Evolutionary conservation across 2,329 filamentous ascomycete species (phyloP), one percentile per base, ranked within the genome.

Genomic region (Mycosphaerella sp.): DNA sequence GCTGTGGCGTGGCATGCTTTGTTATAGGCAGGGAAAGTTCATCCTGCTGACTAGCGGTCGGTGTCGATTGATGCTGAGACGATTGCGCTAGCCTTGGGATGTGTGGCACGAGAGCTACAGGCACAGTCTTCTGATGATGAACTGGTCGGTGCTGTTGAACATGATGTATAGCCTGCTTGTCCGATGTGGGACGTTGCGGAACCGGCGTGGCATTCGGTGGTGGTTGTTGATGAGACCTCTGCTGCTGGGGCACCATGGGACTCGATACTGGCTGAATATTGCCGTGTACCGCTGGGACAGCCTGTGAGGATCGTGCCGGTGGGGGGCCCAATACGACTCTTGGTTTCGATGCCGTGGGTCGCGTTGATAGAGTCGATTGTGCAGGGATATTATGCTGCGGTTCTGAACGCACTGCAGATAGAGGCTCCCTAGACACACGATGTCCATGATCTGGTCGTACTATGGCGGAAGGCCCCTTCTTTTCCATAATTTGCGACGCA

Each of bases 1-100:
- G 44, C 21, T 54, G 56, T 12, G 51, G 47, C 30, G 41, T 46
- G 49, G 37, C 28, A 34, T 52, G 52, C 43, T 54, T 54, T 3
- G 52, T 50, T 17, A 54, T 36, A 5, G 42, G 47, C 30, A 51
- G 40, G 13, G 42, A 17, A 17, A 53, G 37, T 42, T 46, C 52
- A 34, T 54, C 46, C 41, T 53, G 53, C 27, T 49, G 43, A n/a
- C 35, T 41, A 10, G 46, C 36, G n/a, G 37, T 49, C 13, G 50
- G 44, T 28, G 44, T 49, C 34, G 21, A 5, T 8, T 6, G 9
- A 34, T 56, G 47, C 21, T 53, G 53, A 10, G 50, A 13, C 12
- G 45, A 21, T 25, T 47, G 49, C 18, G 43, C 37, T 16, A 37
- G 30, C 13, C 49, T 43, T 17, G 43, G 49, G 14, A 52, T 47